Evolutionary conservation across 1,139 yeast genomes (phyloP).

Genomic region (Debaryomyces nepalensis): DNA sequence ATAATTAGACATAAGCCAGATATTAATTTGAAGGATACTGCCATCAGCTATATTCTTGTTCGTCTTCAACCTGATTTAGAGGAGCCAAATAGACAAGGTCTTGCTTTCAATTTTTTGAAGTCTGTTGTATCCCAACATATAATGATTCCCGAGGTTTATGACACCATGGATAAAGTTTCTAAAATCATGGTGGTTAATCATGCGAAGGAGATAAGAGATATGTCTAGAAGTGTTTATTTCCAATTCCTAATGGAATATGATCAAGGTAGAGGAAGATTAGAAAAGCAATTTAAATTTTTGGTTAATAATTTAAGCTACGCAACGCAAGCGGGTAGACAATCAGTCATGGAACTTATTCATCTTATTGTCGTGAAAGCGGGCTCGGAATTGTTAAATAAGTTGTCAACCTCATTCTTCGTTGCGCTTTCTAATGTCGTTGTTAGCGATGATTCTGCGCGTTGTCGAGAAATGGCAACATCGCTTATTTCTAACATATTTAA

Average conservation of each 20-base stretch:
- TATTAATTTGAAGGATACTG: constrained; percentile 67
- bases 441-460: constrained; percentile 77
- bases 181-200: constrained; percentile 91
- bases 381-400: constrained; percentile 59
- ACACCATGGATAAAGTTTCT: constrained; percentile 80
- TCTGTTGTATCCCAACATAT: constrained; percentile 75
- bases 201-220: constrained; percentile 79
- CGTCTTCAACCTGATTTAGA: constrained; percentile 86
- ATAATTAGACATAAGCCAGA: constrained; percentile 72
- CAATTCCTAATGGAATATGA: constrained; percentile 94
- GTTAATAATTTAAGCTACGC: constrained; percentile 87
- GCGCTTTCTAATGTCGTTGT: constrained; percentile 78
- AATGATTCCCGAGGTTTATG: constrained; percentile 87
- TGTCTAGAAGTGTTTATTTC: constrained; percentile 81
- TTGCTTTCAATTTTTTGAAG: constrained; percentile 82
- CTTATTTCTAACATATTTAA: constrained; percentile 61
- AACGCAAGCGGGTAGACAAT: constrained; percentile 83
- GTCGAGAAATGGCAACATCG: constrained; percentile 83
- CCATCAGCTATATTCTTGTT: constrained; percentile 75
- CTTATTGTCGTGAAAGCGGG: constrained; percentile 71
- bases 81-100: constrained; percentile 87
- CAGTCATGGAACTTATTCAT: constrained; percentile 87
- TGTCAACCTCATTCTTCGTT: constrained; percentile 79
- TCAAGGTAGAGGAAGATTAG: constrained; percentile 85
- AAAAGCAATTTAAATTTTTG: constrained; percentile 79